Percentiles rank a stretch among this genome's conserved stretches.
Conservation (phyloP, 2,329 filamentous ascomycete genomes). For the Xenosphaeropsis pyriputrescens region DNA sequence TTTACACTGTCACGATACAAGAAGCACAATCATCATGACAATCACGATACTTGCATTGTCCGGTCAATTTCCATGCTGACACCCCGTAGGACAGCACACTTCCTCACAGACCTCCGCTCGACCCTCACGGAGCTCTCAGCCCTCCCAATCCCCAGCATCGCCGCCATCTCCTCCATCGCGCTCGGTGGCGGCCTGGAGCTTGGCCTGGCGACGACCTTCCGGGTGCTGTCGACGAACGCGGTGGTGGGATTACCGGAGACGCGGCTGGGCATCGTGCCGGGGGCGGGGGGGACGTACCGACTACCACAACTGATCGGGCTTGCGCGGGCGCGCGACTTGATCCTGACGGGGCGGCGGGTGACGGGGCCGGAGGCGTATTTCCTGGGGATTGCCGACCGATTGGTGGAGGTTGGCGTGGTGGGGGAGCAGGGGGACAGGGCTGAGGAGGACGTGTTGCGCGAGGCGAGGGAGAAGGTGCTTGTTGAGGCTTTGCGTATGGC, state of each 20-base stretch:
- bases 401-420: slow-evolving; percentile 59
- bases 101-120: slow-evolving; percentile 60
- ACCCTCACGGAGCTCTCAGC: slow-evolving; percentile 61
- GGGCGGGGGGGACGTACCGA: slow-evolving; percentile 83
- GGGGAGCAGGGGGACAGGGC: slow-evolving; percentile 22
- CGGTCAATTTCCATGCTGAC: not conserved
- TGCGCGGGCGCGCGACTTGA: slow-evolving; percentile 71
- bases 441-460: slow-evolving; percentile 30
- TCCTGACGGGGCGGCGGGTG: slow-evolving; percentile 81
- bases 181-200: slow-evolving; percentile 91
- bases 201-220: slow-evolving; percentile 76
- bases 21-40: too few relatives aligned
- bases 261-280: slow-evolving; percentile 82
- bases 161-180: slow-evolving; percentile 71
- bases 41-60: not conserved
- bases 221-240: slow-evolving; percentile 70
- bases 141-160: slow-evolving; percentile 81
- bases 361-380: slow-evolving; percentile 78
- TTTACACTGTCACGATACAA: too few relatives aligned
- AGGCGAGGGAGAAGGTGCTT: slow-evolving; percentile 53
- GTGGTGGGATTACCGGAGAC: slow-evolving; percentile 81
- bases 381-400: slow-evolving; percentile 74
- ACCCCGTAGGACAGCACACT: slow-evolving; percentile 52
- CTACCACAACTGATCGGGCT: slow-evolving; percentile 71
- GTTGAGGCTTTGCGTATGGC: slow-evolving; percentile 67